A percentile compares a stretch with the other conserved stretches of the same genome.
Conservation (phyloP, 352 stramenopile species). For the Globisporangium splendens region DNA sequence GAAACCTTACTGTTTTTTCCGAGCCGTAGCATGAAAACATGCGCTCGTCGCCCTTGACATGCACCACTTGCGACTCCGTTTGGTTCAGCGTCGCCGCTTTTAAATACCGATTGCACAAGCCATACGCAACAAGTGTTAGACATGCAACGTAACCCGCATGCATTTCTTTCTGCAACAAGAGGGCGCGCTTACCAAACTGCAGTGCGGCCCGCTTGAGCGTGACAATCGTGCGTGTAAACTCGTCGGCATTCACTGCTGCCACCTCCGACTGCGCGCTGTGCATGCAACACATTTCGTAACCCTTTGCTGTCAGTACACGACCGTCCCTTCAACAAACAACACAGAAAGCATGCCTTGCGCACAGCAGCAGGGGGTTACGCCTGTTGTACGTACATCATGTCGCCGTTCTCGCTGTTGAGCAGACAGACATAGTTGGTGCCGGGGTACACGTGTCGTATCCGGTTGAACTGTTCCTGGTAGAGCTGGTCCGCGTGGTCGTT, state of each 20-base stretch:
- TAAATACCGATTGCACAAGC: too few species aligned
- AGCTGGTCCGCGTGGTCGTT: conserved; percentile 43
- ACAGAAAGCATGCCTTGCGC: too few species aligned
- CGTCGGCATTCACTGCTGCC: conserved; percentile 62
- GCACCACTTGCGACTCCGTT: conserved; percentile 77
- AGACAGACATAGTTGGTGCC: conserved; percentile 81
- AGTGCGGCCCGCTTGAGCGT: conserved; percentile 74
- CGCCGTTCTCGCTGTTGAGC: conserved; percentile 65
- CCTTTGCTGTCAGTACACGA: background rate
- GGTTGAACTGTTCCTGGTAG: conserved; percentile 77
- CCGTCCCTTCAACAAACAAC: background rate
- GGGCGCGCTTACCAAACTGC: conserved; percentile 57
- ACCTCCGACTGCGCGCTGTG: conserved; percentile 67
- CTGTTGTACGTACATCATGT: conserved; percentile 66
- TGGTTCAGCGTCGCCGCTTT: conserved; percentile 81
- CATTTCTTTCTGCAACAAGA: background rate
- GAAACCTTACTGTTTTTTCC: conserved; percentile 48
- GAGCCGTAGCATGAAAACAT: conserved; percentile 86
- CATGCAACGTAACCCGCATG: too few species aligned
- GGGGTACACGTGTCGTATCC: conserved; percentile 66
- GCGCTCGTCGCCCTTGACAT: conserved; percentile 75
- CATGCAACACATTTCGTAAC: background rate
- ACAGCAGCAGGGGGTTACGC: background rate
- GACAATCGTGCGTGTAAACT: conserved; percentile 75
- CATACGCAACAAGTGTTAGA: background rate